Evolutionary conservation across 2,329 filamentous ascomycete species (phyloP), one percentile per base, ranked within the genome.

Genomic region (Paecilomyces dactylethromorphus): DNA sequence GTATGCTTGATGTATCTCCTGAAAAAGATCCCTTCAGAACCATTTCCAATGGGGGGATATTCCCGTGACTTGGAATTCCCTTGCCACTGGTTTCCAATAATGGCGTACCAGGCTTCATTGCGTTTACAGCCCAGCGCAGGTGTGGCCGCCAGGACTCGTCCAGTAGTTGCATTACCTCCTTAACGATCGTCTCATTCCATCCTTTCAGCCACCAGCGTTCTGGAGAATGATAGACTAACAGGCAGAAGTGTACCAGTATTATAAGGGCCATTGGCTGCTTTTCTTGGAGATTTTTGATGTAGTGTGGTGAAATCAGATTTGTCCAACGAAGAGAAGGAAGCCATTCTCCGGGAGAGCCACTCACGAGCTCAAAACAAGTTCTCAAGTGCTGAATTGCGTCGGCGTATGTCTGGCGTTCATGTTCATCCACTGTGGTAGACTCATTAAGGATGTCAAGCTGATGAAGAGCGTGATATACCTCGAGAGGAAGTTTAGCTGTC

Each of bases 151-250:
- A 59, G 51, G 54, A 32, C n/a, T 32, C 45, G 13, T 59, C 57
- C 21, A 59, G 54, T 12, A 59, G 57, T 29, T 33, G 51, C 52
- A 56, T 54, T 2, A 39, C 54, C 24, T 56, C 32, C 24, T 56
- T 39, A 21, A 59, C 55, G 32, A 56, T 56, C 54, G 39, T 54
- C 15, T 59, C 57, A 53, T 54, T 56, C 57, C 54, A 59, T 35
- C 54, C 57, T n/a, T 49, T 59, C 57, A 59, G 56, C 54, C 57
- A 56, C 57, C 57, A 59, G 18, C 55, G 57, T 3, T 59, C 55
- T 29, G 35, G 54, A 11, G 53, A 55, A 18, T 31, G 22, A 32
- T 56, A 33, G 31, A 59, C 49, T 50, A 59, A 22, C 10, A 59
- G 53, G 35, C 57, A 56, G 31, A 56, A 56, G 18, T 58, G 57